A percentile compares a stretch with the other conserved stretches of the same genome.
Conservation (phyloP, 2,329 filamentous ascomycete genomes). For the Fusarium coicis region DNA sequence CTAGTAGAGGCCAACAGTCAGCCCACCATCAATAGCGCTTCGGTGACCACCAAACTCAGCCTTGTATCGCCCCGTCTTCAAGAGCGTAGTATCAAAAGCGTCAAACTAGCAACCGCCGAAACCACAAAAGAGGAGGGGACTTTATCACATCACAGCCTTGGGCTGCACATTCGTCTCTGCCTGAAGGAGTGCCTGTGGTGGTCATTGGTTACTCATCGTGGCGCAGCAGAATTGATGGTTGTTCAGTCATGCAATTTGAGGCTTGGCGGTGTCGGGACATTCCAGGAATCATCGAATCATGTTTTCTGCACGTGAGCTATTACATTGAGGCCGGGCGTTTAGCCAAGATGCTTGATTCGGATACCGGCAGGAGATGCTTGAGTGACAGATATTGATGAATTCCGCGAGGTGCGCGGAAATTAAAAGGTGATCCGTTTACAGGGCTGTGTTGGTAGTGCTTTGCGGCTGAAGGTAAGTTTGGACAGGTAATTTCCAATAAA, state of each 20-base stretch:
- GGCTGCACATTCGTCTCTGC: constrained; percentile 16
- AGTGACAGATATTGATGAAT: background rate
- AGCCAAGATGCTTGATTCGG: constrained; percentile 21
- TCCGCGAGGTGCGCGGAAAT: constrained; percentile 11
- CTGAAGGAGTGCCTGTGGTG: background rate
- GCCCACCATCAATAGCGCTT: constrained; percentile 10
- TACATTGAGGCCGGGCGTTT: constrained; percentile 20
- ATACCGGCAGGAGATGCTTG: constrained; percentile 16
- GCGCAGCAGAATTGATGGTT: constrained; percentile 12
- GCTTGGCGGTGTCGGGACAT: constrained; percentile 20
- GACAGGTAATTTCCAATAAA: background rate
- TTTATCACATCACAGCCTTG: constrained; percentile 10
- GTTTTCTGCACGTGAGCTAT: background rate
- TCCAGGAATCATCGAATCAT: constrained; percentile 5
- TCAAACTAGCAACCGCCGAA: constrained; percentile 14
- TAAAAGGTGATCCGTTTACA: background rate
- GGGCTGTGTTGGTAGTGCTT: constrained; percentile 13
- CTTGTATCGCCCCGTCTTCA: constrained; percentile 10
- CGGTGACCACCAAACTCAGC: constrained; percentile 14
- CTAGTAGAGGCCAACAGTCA: constrained; percentile 2
- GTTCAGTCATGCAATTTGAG: constrained; percentile 16
- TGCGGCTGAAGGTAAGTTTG: background rate
- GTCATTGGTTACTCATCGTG: constrained; percentile 8
- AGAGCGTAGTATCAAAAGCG: background rate
- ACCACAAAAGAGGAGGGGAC: background rate